Evolutionary conservation across 768 basidiomycete species (phyloP).

Genomic region (Boletellus ananas): DNA sequence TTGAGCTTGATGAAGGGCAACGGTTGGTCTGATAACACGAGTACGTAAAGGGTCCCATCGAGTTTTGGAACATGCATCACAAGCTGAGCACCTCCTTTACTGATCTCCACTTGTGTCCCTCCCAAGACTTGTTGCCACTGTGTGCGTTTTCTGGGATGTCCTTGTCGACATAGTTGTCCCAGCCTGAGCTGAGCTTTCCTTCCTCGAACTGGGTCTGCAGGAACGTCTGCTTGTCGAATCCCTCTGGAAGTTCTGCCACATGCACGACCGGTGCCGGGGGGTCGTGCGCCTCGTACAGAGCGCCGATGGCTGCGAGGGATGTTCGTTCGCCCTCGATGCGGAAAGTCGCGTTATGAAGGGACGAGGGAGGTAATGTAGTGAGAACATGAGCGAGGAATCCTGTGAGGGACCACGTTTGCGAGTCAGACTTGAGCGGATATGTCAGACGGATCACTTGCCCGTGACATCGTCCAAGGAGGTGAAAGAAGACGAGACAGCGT

Average conservation of each 20-base stretch:
- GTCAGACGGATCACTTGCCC: slow-evolving; percentile 19
- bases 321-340: slow-evolving; percentile 36
- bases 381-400: slow-evolving; percentile 36
- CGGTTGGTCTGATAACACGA: slow-evolving; percentile 1
- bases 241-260: slow-evolving; percentile 28
- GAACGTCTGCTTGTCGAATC: slow-evolving; percentile 28
- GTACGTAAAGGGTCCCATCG: not conserved
- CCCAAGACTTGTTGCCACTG: slow-evolving; percentile 32
- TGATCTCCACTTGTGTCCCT: slow-evolving; percentile 32
- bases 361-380: slow-evolving; percentile 26
- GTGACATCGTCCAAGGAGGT: slow-evolving; percentile 34
- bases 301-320: slow-evolving; percentile 24
- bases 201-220: slow-evolving; percentile 28
- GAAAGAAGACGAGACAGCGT: slow-evolving; percentile 28
- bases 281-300: slow-evolving; percentile 23
- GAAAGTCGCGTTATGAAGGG: slow-evolving; percentile 30
- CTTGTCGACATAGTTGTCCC: slow-evolving; percentile 28
- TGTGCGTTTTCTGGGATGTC: slow-evolving; percentile 30
- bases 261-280: slow-evolving; percentile 20
- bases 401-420: slow-evolving; percentile 9
- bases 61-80: slow-evolving; percentile 6
- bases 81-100: slow-evolving; percentile 27
- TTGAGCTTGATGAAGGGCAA: not conserved
- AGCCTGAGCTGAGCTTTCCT: slow-evolving; percentile 33
- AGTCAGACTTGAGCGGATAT: not conserved